Evolutionary conservation across 352 stramenopile species (phyloP).

Genomic region (Globisporangium orthogonon): DNA sequence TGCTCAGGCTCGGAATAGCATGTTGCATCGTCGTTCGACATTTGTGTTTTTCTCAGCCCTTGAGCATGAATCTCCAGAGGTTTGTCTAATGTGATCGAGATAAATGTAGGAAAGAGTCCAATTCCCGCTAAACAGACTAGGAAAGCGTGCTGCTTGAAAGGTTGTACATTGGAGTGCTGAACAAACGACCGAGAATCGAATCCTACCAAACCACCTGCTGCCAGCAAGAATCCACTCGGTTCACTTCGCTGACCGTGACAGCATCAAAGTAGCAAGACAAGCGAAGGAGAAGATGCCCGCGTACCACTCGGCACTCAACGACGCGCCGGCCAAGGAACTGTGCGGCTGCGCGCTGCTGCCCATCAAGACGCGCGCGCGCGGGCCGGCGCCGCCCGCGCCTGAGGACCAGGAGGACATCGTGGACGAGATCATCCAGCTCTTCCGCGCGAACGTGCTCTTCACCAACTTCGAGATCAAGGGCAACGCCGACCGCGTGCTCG

Average conservation of each 20-base stretch:
- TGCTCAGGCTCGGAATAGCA: no score
- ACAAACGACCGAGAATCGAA: no score
- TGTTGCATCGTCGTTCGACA: no score
- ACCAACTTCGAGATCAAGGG: conserved; percentile 93
- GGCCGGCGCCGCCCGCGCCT: conserved; percentile 76
- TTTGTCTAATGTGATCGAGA: no score
- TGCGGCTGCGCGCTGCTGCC: conserved; percentile 88
- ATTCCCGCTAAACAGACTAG: no score
- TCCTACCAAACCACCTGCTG: no score
- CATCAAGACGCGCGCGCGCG: conserved; percentile 84
- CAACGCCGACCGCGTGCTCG: conserved; percentile 87
- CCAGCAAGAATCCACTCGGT: no score
- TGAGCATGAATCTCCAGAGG: no score
- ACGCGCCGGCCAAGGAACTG: conserved; percentile 54
- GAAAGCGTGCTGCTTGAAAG: no score
- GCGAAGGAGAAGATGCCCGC: conserved; percentile 58
- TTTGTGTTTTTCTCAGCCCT: no score
- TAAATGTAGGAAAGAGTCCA: no score
- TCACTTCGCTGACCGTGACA: neutral
- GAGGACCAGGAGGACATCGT: conserved; percentile 88
- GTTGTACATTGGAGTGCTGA: no score
- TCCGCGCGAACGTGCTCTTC: conserved; percentile 92
- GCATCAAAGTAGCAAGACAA: neutral
- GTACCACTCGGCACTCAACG: conserved; percentile 89
- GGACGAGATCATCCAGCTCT: conserved; percentile 91